Base-by-base conservation (phyloP, 345 rosid genomes). In the Eutrema japonicum region DNA sequence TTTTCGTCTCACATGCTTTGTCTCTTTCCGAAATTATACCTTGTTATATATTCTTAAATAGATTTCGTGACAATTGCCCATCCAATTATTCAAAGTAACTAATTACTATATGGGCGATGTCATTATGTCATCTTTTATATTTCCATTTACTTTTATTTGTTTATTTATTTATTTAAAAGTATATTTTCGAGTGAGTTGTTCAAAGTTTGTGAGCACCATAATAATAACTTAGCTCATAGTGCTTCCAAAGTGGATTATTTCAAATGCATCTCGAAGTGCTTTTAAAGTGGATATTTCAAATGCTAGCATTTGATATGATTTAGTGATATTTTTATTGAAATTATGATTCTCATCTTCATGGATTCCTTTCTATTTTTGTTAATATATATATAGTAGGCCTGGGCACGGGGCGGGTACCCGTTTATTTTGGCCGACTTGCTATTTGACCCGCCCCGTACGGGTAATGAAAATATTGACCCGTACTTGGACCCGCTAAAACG, bases 1-100 rank as follows among this genome's bases (percentile, higher is more conserved):
- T 60, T 41, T 60, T 68, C 53, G 68, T 40, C 53, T 50, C 67
- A 29, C 36, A 65, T 47, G 12, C 59, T 60, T 75, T 59, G 62
- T 75, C 56, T 50, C 26, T 51, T 50, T 60, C 26, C 42, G 11
- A 35, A 41, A 12, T 22, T 40, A 41, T 61, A 54, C 42, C 29
- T 13, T 68, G 8, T 64, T 0, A 5, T 42, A 74, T 41, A 50
- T 13, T 68, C 56, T 75, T 49, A 59, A 68, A 61, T 66, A 43
- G 50, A 66, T 49, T 66, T 74, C 16, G 45, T 68, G 54, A 42
- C 62, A 75, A 57, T 48, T 74, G 51, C 53, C 10, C 27, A 66
- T 74, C 60, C 67, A 66, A 57, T 30, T 65, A 65, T 48, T 55
- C 42, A 65, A 56, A 37, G 54, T 37, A 26, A 43, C 13, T 11